Base-by-base conservation (phyloP, 2,329 filamentous ascomycete genomes). In the Fusarium sp. region DNA sequence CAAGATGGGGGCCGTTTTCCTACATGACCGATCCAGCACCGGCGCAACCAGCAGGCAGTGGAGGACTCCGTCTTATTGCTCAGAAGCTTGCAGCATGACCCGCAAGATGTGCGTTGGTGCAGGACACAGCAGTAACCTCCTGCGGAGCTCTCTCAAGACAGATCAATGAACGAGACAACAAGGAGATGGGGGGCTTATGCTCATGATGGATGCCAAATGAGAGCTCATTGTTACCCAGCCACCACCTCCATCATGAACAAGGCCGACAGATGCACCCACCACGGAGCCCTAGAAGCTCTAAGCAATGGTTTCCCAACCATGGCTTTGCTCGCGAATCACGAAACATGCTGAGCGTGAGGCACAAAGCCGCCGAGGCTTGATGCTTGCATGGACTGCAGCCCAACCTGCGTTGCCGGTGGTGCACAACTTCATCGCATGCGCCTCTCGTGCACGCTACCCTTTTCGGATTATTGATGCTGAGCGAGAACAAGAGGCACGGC, bases 331-430 rank as follows among this genome's bases (percentile, higher is more conserved):
- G 43, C 72, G 69, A 75, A 75, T 68, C 54, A 66, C 64, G 67
- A 64, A 58, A 67, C 43, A 65, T 63, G 58, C 60, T 66, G 67
- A 43, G 63, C 70, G 66, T 59, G 66, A 69, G 63, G 66, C 65
- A 69, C 63, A 30, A 32, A 37, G 20, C 27, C 48, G 32, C 11
- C 35, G 57, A 68, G 66, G 68, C 72, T 61, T 73, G 61, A 68
- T 68, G 69, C 72, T 67, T 77, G 68, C 68, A 77, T 60, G 56
- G 68, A 63, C 45, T 74, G 71, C 71, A 74, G 71, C 71, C 76
- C 76, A 78, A 74, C 58, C 64, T 74, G 70, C 76, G 71, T 74
- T 75, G 41, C 67, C 73, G 66, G 66, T 64, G 76, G 59, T 57
- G 60, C 71, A 73, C 70, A 71, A 65, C 59, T 64, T 62, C 58